Base-by-base conservation (phyloP, 1,284 basidiomycete genomes). In the Apiotrichum gracile region DNA sequence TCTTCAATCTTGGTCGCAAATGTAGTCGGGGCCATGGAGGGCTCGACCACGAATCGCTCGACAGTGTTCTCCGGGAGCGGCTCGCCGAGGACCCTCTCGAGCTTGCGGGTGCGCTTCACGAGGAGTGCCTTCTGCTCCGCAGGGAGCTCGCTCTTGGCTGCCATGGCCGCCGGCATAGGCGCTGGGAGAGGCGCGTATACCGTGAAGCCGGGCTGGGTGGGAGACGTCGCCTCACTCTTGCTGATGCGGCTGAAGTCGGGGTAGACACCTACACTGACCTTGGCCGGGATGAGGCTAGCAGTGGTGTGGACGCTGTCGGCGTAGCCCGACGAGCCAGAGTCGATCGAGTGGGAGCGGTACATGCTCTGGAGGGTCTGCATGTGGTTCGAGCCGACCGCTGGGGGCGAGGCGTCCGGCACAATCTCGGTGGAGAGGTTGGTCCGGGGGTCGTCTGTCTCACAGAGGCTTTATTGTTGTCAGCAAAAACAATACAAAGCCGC, bases 81-180 rank as follows among this genome's bases (percentile, higher is more conserved):
- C 46, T 67, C 62, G 68, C 89, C 89, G 47, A 91, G 83, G 19
- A 91, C 73, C 62, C 85, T 83, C 25, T 86, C 81, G 38, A 91
- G 79, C 72, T 91, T 91, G 63, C 84, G 82, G 29, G 83, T 82
- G 60, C 85, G 84, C 47, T 83, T 79, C 24, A 90, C 76, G 48
- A 86, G 82, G 38, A 86, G 83, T 0, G 85, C 81, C 22, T 87
- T 84, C 61, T 87, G 83, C 22, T 80, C 78, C 12, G 83, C 75
- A 54, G 79, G 77, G 35, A 90, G 82, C 52, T 80, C 75, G 68
- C 88, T 88, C 3, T 82, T 84, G 6, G 84, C 85, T 2, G 82
- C 80, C 58, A 27, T 53, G 27, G 22, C 21, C 3, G 38, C 5
- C 38, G 57, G 25, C 38, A 49, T 24, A 27, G 33, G 34, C 26